Conservation (phyloP, 345 rosid genomes). For the Brassica cretica region DNA sequence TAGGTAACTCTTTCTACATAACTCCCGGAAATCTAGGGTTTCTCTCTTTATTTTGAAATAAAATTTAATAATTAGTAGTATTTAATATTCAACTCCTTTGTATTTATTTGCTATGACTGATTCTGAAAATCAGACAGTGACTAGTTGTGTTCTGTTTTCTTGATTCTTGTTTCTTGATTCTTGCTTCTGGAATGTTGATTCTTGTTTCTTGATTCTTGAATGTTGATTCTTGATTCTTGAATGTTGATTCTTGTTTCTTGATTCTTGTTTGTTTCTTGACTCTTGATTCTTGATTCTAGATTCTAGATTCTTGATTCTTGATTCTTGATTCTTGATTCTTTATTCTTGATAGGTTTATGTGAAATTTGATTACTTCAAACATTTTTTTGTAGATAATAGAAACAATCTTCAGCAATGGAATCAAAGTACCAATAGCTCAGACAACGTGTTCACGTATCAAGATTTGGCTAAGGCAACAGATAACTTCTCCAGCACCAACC, state of each 20-base stretch:
- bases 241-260: background rate
- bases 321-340: background rate
- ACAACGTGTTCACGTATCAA: conserved; percentile 52
- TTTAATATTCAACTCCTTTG: conserved; percentile 26
- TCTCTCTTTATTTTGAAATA: background rate
- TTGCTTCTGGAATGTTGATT: background rate
- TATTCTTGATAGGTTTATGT: background rate
- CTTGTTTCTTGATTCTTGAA: background rate
- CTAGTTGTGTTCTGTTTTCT: background rate
- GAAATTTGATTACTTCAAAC: background rate
- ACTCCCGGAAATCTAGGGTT: conserved; percentile 27
- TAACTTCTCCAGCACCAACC: conserved; percentile 50
- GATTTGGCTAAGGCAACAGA: conserved; percentile 59
- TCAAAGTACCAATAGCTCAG: conserved; percentile 31
- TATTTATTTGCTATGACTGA: background rate
- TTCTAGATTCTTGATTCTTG: background rate
- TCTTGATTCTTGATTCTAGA: background rate
- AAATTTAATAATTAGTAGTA: background rate
- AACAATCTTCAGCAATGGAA: conserved; percentile 43
- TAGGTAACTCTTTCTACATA: conserved; percentile 1
- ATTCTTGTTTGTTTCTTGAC: background rate
- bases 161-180: background rate
- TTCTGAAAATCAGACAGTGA: background rate
- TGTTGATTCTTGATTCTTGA: background rate
- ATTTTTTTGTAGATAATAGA: background rate